Conservation (phyloP, 192 early-diverging fungal species). For the Linnemannia elongata region DNA sequence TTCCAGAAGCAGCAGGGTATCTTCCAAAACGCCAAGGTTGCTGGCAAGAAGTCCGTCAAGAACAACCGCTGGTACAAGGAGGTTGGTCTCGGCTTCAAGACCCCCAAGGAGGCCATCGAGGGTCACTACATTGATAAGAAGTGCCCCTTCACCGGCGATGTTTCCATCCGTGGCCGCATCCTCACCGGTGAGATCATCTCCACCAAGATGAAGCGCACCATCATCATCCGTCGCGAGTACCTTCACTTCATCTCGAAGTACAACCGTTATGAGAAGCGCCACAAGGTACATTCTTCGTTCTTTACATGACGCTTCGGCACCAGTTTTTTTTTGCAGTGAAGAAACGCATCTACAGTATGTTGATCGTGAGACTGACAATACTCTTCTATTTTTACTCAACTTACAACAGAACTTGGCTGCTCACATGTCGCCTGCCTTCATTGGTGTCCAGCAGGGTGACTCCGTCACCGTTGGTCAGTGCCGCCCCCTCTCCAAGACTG, state of each 20-base stretch:
- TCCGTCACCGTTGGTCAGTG: conserved; percentile 98
- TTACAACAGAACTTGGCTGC: conserved; percentile 88
- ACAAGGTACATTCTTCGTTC: conserved; percentile 69
- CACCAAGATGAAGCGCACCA: conserved; percentile 99
- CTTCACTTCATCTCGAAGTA: conserved; percentile 99
- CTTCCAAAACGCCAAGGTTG: conserved; percentile 92
- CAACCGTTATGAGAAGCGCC: conserved; percentile 99
- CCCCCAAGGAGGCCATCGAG: conserved; percentile 96
- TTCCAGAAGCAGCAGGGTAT: conserved; percentile 97
- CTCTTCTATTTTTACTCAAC: not conserved
- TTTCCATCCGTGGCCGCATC: conserved; percentile 98
- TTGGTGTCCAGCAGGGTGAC: conserved; percentile 90
- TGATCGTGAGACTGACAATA: not conserved
- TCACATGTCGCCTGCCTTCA: conserved; percentile 95
- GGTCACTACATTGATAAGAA: conserved; percentile 99
- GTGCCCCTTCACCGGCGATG: conserved; percentile 98
- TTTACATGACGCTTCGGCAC: no score
- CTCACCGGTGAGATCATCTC: conserved; percentile 92
- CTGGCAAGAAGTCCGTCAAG: conserved; percentile 75
- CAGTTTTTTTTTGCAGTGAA: conserved; percentile 96
- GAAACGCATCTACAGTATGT: conserved; percentile 95
- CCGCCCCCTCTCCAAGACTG: conserved; percentile 99
- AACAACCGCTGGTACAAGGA: conserved; percentile 98
- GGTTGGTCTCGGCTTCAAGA: conserved; percentile 99
- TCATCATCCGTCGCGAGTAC: conserved; percentile 99